phyloP scores from a whole-genome alignment of 1,139 yeast species.

The Waltiozyma sp. region DNA sequence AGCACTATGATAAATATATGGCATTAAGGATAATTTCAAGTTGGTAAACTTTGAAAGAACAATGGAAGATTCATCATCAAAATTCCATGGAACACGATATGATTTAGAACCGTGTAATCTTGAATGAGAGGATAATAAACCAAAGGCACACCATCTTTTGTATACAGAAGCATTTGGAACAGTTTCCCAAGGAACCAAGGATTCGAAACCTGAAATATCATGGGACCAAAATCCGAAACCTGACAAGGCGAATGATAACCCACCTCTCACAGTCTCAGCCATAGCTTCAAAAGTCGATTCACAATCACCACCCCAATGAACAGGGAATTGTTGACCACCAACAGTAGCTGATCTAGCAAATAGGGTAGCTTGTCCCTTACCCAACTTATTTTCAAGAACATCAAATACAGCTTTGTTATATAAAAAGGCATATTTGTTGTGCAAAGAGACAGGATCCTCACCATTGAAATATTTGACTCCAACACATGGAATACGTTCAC shows the following conservation, averaged over 20 bases:
- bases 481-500: constrained; percentile 14
- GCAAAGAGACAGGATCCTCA: constrained; percentile 9
- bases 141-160: constrained; percentile 15
- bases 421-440: constrained; percentile 12
- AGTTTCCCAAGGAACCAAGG: constrained; percentile 3
- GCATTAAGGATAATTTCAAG: constrained; percentile 14
- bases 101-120: constrained; percentile 14
- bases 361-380: constrained; percentile 12
- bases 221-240: constrained; percentile 17
- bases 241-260: constrained; percentile 9
- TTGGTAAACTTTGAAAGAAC: constrained; percentile 12
- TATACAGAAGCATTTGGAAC: constrained; percentile 13
- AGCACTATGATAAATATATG: constrained; percentile 11
- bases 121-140: constrained; percentile 13
- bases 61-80: constrained; percentile 13
- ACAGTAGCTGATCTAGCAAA: constrained; percentile 16
- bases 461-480: constrained; percentile 10
- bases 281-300: constrained; percentile 15
- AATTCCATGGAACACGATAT: constrained; percentile 16
- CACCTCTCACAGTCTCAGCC: constrained; percentile 16
- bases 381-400: constrained; percentile 11
- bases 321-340: constrained; percentile 15
- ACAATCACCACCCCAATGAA: constrained; percentile 17
- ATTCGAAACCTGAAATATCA: constrained; percentile 15
- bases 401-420: constrained; percentile 15